Conservation (phyloP, 148 eudicot species). For the Pharnaceum exiguum region DNA sequence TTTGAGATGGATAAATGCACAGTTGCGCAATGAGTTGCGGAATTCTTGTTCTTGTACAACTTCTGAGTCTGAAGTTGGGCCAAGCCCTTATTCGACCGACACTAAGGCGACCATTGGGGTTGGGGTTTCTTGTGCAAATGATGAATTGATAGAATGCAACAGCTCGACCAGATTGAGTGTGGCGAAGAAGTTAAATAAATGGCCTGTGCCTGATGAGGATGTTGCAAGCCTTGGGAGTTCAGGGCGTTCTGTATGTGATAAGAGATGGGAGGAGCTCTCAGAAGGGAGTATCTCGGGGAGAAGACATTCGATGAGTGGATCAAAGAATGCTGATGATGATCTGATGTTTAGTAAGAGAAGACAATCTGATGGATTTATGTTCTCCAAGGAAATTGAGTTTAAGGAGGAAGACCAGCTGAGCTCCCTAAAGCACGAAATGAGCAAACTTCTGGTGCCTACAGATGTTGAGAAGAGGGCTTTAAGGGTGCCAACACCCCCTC, state of each 20-base stretch:
- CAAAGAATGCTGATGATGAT: slow-evolving; percentile 48
- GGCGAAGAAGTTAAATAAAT: slow-evolving; percentile 50
- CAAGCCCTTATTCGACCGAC: slow-evolving; percentile 26
- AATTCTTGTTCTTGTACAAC: slow-evolving; percentile 20
- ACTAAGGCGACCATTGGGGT: slow-evolving; percentile 18
- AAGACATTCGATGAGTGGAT: slow-evolving; percentile 70
- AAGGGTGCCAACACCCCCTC: slow-evolving; percentile 84
- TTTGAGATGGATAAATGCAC: slow-evolving; percentile 75
- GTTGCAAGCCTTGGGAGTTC: slow-evolving; percentile 24
- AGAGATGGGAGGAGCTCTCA: slow-evolving; percentile 22
- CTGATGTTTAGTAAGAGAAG: slow-evolving; percentile 35
- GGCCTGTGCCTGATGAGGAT: slow-evolving; percentile 59
- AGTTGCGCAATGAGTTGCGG: slow-evolving; percentile 60
- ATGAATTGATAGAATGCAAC: slow-evolving; percentile 31
- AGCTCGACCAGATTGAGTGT: slow-evolving; percentile 36
- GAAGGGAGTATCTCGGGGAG: slow-evolving; percentile 31
- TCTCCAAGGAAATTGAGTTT: slow-evolving; percentile 36
- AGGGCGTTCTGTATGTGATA: slow-evolving; percentile 7
- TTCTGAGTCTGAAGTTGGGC: slow-evolving; percentile 36
- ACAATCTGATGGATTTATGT: slow-evolving; percentile 67
- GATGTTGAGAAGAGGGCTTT: slow-evolving; percentile 60
- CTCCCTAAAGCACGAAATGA: slow-evolving; percentile 26
- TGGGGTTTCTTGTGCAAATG: slow-evolving; percentile 21
- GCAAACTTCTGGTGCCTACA: slow-evolving; percentile 24
- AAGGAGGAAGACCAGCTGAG: slow-evolving; percentile 24